These are phyloP conservation scores for Lactuca saligna DNA, from an alignment of 129 eudicot species.

Conservation along the genomic window DNA sequence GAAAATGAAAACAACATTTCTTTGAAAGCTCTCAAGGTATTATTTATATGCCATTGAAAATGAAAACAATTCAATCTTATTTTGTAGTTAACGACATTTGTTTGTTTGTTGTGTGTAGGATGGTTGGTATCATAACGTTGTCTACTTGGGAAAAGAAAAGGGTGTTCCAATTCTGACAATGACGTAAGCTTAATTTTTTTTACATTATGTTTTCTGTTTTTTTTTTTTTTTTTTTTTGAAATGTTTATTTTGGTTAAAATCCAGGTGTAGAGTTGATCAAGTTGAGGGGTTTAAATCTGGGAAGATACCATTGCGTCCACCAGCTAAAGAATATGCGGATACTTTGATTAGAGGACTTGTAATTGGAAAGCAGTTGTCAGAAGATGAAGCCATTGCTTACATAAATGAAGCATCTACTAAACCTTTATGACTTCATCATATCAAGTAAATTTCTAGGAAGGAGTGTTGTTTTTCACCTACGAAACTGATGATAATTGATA, in stretches of 20 bases:
- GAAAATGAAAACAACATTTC: slow-evolving; percentile 30
- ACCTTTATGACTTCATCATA: slow-evolving; percentile 43
- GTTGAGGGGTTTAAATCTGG: slow-evolving; percentile 80
- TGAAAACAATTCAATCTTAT: neutral
- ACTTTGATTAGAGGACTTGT: slow-evolving; percentile 78
- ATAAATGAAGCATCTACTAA: slow-evolving; percentile 68
- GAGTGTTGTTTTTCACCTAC: slow-evolving; percentile 13
- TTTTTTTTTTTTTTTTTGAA: neutral
- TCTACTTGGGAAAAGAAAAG: slow-evolving; percentile 80
- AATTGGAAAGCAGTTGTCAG: slow-evolving; percentile 66
- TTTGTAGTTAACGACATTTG: slow-evolving; percentile 1
- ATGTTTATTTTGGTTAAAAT: neutral
- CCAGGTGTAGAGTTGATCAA: slow-evolving; percentile 59
- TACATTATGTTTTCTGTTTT: neutral
- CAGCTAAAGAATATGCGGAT: slow-evolving; percentile 66
- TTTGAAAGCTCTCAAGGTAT: slow-evolving; percentile 67
- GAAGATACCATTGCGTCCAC: slow-evolving; percentile 51
- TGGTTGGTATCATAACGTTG: slow-evolving; percentile 87
- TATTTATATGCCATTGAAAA: no score
- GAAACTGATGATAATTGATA: neutral
- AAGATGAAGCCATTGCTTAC: slow-evolving; percentile 79
- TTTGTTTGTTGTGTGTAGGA: slow-evolving; percentile 43
- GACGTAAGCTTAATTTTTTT: slow-evolving; percentile 61
- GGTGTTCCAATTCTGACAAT: slow-evolving; percentile 78
- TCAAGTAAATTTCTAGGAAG: slow-evolving; percentile 9